Percentiles rank a stretch among this genome's conserved stretches.
These are phyloP conservation scores for Colletotrichum sp. DNA, from an alignment of 2,329 filamentous ascomycete species.

Conservation along the genomic window DNA sequence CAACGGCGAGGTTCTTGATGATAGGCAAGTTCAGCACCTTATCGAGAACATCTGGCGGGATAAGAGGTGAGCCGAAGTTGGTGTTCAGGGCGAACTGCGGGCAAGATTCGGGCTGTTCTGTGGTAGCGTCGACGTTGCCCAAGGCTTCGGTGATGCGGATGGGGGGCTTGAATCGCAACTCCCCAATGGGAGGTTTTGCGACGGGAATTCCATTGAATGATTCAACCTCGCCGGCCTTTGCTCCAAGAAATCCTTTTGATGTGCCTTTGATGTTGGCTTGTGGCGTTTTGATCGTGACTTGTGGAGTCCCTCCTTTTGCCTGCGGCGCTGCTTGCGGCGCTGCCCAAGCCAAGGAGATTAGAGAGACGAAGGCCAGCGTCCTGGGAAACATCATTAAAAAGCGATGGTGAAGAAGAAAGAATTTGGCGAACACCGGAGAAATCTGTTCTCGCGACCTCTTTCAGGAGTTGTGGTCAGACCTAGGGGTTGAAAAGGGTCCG, in stretches of 20 bases:
- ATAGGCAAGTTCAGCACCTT: constrained; percentile 1
- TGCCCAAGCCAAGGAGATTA: neutral
- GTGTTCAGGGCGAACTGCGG: constrained; percentile 33
- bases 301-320: neutral
- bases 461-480: neutral
- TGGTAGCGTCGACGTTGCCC: constrained; percentile 46
- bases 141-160: constrained; percentile 36
- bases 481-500: neutral
- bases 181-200: constrained; percentile 58
- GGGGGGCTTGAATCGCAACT: constrained; percentile 49
- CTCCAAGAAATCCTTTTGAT: constrained; percentile 6
- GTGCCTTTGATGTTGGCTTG: constrained; percentile 8
- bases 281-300: constrained; percentile 9
- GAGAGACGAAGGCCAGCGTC: neutral
- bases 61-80: constrained; percentile 24
- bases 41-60: constrained; percentile 24
- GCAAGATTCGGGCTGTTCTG: constrained; percentile 28
- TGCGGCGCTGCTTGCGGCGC: constrained; percentile 1
- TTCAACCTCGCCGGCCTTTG: constrained; percentile 45
- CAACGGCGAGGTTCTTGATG: neutral
- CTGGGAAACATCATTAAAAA: neutral
- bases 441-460: neutral
- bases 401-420: neutral
- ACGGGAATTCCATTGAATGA: constrained; percentile 63
- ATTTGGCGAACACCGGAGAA: neutral